Evolutionary conservation across 2,329 filamentous ascomycete species (phyloP), one percentile per base, ranked within the genome.

Genomic region (Sporothrix variecibatus): DNA sequence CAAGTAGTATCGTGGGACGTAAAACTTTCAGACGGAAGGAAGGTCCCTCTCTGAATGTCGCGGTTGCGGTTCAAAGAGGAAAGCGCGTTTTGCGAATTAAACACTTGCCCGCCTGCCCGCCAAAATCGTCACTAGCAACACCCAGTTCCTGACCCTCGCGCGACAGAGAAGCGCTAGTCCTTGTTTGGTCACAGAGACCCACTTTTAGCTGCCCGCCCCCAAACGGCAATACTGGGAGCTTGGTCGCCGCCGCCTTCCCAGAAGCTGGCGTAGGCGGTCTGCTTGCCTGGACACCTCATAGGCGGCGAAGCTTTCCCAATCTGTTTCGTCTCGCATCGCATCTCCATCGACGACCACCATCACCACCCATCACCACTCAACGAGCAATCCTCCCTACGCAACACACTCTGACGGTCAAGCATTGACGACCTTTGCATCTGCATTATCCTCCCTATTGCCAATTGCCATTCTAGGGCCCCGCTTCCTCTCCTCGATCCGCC

Each of bases 401-500:
- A 28, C 20, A 2, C 38, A 46, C 26, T 17, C 15, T 15, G 34
- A 67, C 62, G 26, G 65, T 2, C 40, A 28, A 40, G 28, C 43
- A 53, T 49, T 26, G 40, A 75, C 71, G 23, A 38, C 40, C 43
- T 49, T 56, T 28, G 3, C 62, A 43, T 31, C 51, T 17, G 12
- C 38, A 34, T 40, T 11, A 34, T 28, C 3, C 6, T 40, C 28
- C 15, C n/a, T 51, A 38, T 69, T 71, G 72, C 72, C 72, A 46
- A 38, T 69, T 71, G 72, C 72, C 72, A 46, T 34, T 75, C 31
- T 70, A 75, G 23, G 75, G 75, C 75, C 64, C 17, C 53, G 17
- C 17, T 8, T 49, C 9, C 38, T 28, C 58, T 6, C 9, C 40
- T 62, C 26, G 84, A 78, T 82, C 84, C 85, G 86, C 82, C 89